Conservation (phyloP, 2,329 filamentous ascomycete genomes). For the Saccharata proteae region DNA sequence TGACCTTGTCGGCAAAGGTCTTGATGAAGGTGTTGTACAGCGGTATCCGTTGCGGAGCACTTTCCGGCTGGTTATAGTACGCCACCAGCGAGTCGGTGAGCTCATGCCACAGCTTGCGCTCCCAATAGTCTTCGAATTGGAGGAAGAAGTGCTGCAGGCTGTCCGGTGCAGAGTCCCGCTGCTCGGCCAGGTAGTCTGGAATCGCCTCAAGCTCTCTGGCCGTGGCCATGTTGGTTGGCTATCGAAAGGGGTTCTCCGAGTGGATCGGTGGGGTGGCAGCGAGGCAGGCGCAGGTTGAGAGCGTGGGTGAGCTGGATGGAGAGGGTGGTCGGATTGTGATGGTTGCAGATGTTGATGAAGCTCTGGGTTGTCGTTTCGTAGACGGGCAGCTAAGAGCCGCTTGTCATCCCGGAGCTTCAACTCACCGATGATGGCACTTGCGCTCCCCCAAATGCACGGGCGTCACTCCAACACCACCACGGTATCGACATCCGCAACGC, state of each 20-base stretch:
- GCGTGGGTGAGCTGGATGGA: constrained; percentile 7
- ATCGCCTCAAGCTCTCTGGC: constrained; percentile 77
- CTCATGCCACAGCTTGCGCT: constrained; percentile 98
- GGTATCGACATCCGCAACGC: constrained; percentile 43
- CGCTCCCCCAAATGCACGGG: constrained; percentile 11
- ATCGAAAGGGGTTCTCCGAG: neutral
- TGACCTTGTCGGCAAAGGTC: constrained; percentile 97
- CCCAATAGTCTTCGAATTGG: constrained; percentile 92
- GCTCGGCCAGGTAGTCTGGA: constrained; percentile 80
- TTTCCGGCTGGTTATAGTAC: constrained; percentile 76
- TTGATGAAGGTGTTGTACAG: constrained; percentile 93
- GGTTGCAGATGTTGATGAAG: constrained; percentile 11
- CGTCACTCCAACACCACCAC: too few relatives aligned
- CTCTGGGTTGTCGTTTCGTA: constrained; percentile 7
- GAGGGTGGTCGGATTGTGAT: constrained; percentile 10
- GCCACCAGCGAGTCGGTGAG: constrained; percentile 78
- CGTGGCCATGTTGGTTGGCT: constrained; percentile 18
- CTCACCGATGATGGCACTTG: too few relatives aligned
- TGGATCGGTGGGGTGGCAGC: constrained; percentile 1
- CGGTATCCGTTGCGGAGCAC: constrained; percentile 69
- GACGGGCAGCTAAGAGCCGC: constrained; percentile 3
- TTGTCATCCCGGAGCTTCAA: constrained; percentile 7
- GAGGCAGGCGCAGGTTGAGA: constrained; percentile 1
- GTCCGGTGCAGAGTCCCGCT: constrained; percentile 77
- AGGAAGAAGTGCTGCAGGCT: constrained; percentile 82